These are phyloP conservation scores for Lichenothelia convexa DNA, from an alignment of 495 filamentous ascomycete species.

Conservation along the genomic window DNA sequence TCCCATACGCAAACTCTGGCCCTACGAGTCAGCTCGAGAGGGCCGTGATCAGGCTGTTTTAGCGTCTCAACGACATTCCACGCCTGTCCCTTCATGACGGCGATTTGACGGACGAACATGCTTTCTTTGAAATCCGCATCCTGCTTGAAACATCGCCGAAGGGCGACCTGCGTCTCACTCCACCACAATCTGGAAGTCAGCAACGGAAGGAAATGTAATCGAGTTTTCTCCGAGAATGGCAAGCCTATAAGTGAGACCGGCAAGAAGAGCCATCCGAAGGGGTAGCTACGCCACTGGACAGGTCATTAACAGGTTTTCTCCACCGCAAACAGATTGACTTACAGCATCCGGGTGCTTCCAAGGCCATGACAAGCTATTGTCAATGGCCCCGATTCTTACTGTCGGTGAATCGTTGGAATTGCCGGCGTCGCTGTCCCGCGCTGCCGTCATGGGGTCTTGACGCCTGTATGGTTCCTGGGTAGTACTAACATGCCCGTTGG, in stretches of 20 bases:
- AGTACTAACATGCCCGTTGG: slow-evolving; percentile 11
- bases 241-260: slow-evolving; percentile 92
- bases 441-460: slow-evolving; percentile 70
- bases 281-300: slow-evolving; percentile 63
- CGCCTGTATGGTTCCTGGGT: slow-evolving; percentile 53
- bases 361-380: slow-evolving; percentile 95
- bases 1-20: slow-evolving; percentile 95
- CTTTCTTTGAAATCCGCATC: slow-evolving; percentile 93
- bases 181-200: slow-evolving; percentile 92
- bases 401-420: slow-evolving; percentile 33
- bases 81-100: slow-evolving; percentile 96
- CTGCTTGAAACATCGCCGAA: slow-evolving; percentile 69
- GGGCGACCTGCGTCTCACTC: slow-evolving; percentile 75
- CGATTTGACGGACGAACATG: slow-evolving; percentile 94
- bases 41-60: slow-evolving; percentile 80
- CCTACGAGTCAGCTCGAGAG: slow-evolving; percentile 77
- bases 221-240: slow-evolving; percentile 81
- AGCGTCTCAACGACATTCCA: slow-evolving; percentile 98
- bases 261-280: slow-evolving; percentile 95
- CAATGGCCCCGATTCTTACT: slow-evolving; percentile 78
- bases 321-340: slow-evolving; percentile 15
- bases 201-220: slow-evolving; percentile 83
- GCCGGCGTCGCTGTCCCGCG: slow-evolving; percentile 38
- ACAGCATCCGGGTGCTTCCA: slow-evolving; percentile 98
- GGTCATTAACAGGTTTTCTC: slow-evolving; percentile 2